These are phyloP conservation scores for Bonia amplexicaulis DNA, from an alignment of 176 grass and related monocot species.

Conservation along the genomic window DNA sequence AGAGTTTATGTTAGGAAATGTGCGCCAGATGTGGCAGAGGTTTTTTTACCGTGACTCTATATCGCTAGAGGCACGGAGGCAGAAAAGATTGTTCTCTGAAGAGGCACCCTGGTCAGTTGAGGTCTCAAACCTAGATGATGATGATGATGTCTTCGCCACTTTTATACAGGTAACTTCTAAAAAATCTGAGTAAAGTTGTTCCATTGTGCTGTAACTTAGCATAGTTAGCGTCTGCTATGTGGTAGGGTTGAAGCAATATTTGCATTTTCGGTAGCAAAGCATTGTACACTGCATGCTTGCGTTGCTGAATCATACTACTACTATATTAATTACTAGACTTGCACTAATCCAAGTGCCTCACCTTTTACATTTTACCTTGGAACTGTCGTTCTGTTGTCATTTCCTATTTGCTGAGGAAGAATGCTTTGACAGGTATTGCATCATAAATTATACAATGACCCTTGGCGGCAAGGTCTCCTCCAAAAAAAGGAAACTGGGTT, in stretches of 20 bases:
- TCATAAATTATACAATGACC: slow-evolving; percentile 95
- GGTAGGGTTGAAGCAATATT: not conserved
- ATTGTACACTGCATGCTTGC: not conserved
- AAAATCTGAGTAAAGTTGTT: not conserved
- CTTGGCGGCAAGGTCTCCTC: slow-evolving; percentile 61
- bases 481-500: slow-evolving; percentile 52
- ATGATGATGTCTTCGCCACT: slow-evolving; percentile 83
- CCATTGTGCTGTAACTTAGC: not conserved
- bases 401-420: slow-evolving; percentile 14
- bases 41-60: slow-evolving; percentile 87
- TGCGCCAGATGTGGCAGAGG: slow-evolving; percentile 75
- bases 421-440: slow-evolving; percentile 61
- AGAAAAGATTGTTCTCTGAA: slow-evolving; percentile 56
- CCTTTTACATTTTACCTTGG: not conserved
- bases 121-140: slow-evolving; percentile 63
- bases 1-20: slow-evolving; percentile 89
- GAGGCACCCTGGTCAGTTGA: slow-evolving; percentile 82
- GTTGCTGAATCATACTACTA: not conserved
- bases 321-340: not conserved
- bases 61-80: slow-evolving; percentile 76
- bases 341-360: not conserved
- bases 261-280: not conserved
- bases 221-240: not conserved
- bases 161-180: slow-evolving; percentile 72
- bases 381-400: not conserved